Percentiles rank a stretch among this genome's conserved stretches.
Conservation (phyloP, 1,139 yeast species). For the Suhomyces chickasaworum region DNA sequence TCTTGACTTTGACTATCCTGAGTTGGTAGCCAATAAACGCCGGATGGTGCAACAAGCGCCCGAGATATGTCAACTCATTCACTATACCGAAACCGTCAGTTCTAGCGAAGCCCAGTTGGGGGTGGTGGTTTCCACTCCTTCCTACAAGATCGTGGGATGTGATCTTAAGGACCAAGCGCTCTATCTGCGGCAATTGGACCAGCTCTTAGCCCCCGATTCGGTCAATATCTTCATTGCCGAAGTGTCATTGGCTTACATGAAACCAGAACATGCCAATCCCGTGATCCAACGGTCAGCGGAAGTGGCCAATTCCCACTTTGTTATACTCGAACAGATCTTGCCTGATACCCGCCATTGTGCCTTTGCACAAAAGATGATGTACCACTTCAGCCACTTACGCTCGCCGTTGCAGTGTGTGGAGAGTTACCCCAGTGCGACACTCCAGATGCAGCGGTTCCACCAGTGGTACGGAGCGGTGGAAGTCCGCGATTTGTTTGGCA, state of each 20-base stretch:
- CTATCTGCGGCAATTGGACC: constrained; percentile 41
- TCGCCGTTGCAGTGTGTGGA: constrained; percentile 73
- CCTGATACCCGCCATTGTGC: constrained; percentile 66
- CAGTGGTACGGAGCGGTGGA: constrained; percentile 49
- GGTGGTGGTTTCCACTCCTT: constrained; percentile 42
- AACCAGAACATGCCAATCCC: constrained; percentile 64
- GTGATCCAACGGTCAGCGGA: constrained; percentile 51
- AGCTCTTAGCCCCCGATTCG: constrained; percentile 27
- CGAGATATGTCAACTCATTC: constrained; percentile 53
- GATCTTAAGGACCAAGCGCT: constrained; percentile 55
- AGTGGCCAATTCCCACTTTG: constrained; percentile 57
- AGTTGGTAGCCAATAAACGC: constrained; percentile 56
- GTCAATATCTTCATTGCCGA: constrained; percentile 72
- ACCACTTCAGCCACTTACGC: constrained; percentile 65
- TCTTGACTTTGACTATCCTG: constrained; percentile 78
- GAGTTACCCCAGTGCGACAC: constrained; percentile 52
- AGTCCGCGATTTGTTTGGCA: constrained; percentile 56
- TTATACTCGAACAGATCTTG: constrained; percentile 70
- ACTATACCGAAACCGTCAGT: constrained; percentile 21
- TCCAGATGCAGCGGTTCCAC: constrained; percentile 55
- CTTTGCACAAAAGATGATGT: constrained; percentile 74
- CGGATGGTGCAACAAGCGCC: constrained; percentile 50
- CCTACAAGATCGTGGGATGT: constrained; percentile 69
- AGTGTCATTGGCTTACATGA: constrained; percentile 82
- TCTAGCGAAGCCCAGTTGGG: constrained; percentile 18